Percentiles rank a stretch among this genome's conserved stretches.
Conservation (phyloP, 202 grass and related monocot genomes). For the Schoenoplectus triqueter region DNA sequence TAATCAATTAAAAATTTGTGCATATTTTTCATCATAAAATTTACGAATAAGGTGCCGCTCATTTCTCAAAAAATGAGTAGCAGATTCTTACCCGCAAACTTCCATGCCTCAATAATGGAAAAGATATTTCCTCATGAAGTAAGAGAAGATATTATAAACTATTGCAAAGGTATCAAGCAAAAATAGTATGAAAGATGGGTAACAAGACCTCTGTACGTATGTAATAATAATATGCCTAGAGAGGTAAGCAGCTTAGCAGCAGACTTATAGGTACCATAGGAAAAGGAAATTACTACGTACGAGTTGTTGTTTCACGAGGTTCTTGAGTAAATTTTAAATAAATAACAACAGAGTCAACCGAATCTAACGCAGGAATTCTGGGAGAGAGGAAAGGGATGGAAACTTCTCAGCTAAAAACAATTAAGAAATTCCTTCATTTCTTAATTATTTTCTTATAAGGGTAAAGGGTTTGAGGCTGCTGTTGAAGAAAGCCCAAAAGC, state of each 20-base stretch:
- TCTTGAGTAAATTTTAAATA: constrained; percentile 16
- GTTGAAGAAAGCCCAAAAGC: constrained; percentile 1
- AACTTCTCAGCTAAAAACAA: constrained; percentile 19
- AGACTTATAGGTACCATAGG: constrained; percentile 5
- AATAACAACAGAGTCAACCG: neutral
- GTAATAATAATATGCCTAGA: constrained; percentile 27
- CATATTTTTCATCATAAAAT: too few relatives aligned
- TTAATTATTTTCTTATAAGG: neutral
- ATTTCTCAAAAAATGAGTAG: too few relatives aligned
- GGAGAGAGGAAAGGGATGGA: constrained; percentile 32
- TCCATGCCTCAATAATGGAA: too few relatives aligned
- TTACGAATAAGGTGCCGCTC: too few relatives aligned
- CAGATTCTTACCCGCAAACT: too few relatives aligned
- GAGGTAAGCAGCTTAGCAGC: constrained; percentile 9
- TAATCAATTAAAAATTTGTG: too few relatives aligned
- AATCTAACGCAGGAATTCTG: constrained; percentile 40
- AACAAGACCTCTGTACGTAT: too few relatives aligned
- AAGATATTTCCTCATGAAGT: neutral
- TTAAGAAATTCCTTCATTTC: neutral
- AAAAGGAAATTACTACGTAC: constrained; percentile 13
- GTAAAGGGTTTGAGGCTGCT: constrained; percentile 21
- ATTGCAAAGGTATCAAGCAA: neutral
- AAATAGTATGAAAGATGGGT: too few relatives aligned
- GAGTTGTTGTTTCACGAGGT: constrained; percentile 30
- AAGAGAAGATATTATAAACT: constrained; percentile 33